Conservation (phyloP, 371 early-diverging fungal species). For the Mortierella sp. region DNA sequence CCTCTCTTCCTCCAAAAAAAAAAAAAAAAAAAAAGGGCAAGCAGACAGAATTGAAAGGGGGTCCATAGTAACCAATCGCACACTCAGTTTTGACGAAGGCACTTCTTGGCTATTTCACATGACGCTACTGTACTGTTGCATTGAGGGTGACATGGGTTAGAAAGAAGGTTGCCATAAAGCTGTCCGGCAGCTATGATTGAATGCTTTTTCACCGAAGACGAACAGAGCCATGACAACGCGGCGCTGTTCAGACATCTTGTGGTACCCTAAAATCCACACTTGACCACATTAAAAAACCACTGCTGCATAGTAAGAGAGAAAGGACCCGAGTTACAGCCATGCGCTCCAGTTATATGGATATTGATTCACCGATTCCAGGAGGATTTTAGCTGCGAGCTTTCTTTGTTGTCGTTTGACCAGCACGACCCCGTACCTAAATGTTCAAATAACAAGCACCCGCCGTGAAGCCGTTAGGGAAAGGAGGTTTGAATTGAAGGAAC, state of each 20-base stretch:
- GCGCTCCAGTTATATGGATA: conserved; percentile 92
- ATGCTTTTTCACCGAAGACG: no score
- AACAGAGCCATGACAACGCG: no score
- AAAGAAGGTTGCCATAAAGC: conserved; percentile 42
- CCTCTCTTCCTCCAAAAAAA: no score
- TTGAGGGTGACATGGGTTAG: conserved; percentile 37
- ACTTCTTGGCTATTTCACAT: conserved; percentile 62
- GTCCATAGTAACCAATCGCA: conserved; percentile 56
- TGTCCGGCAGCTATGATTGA: conserved; percentile 29
- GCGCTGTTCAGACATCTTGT: background rate
- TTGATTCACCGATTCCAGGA: conserved; percentile 71
- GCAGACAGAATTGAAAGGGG: background rate
- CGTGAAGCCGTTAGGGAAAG: background rate
- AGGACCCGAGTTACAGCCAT: conserved; percentile 81
- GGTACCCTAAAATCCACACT: no score
- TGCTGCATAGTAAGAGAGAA: conserved; percentile 61
- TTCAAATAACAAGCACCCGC: no score
- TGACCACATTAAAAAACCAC: conserved; percentile 11
- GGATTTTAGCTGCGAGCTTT: conserved; percentile 63
- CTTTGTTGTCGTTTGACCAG: conserved; percentile 58
- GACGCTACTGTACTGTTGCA: conserved; percentile 25
- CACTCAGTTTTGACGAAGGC: conserved; percentile 69
- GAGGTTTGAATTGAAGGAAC: background rate
- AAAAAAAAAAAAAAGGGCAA: no score
- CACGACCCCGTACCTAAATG: conserved; percentile 65